These are phyloP conservation scores for Cryptococcus maquisensis DNA, from an alignment of 1,284 basidiomycete genomes.

Conservation along the genomic window DNA sequence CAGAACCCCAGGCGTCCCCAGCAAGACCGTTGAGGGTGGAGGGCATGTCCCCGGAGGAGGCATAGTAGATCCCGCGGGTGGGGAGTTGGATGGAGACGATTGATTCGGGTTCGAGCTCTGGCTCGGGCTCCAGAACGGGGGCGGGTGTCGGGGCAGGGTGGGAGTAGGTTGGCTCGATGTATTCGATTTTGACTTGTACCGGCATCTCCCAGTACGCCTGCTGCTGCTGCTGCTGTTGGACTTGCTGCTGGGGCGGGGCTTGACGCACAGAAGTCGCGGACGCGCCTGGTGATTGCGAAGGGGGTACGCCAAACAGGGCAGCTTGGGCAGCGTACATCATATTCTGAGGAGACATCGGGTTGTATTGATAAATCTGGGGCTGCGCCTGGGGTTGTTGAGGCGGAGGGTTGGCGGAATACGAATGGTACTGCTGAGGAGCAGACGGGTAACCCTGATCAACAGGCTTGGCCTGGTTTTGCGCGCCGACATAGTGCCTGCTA, in stretches of 20 bases:
- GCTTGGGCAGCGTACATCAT: not conserved
- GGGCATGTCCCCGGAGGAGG: not conserved
- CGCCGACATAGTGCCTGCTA: constrained; percentile 1
- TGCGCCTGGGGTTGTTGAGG: not conserved
- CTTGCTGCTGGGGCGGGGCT: not conserved
- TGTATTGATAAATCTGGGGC: not conserved
- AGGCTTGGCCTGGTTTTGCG: not conserved
- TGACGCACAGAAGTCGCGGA: not conserved
- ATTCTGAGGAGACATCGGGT: not conserved
- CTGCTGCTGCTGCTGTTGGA: not conserved
- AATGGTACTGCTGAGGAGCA: not conserved
- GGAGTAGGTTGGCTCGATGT: not conserved
- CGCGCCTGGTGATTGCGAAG: not conserved
- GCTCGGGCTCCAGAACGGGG: not conserved
- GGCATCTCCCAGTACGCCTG: not conserved
- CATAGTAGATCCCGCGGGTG: not conserved
- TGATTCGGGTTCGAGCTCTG: not conserved
- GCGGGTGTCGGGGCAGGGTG: not conserved
- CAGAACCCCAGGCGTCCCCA: constrained; percentile 2
- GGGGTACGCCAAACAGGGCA: not conserved
- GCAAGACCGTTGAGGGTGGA: constrained; percentile 1
- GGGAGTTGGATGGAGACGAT: too few relatives aligned
- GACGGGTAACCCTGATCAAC: not conserved
- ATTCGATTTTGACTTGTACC: not conserved
- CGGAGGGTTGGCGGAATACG: not conserved